These are phyloP conservation scores for Lentinula lateritia DNA, from an alignment of 768 basidiomycete genomes.

Conservation along the genomic window DNA sequence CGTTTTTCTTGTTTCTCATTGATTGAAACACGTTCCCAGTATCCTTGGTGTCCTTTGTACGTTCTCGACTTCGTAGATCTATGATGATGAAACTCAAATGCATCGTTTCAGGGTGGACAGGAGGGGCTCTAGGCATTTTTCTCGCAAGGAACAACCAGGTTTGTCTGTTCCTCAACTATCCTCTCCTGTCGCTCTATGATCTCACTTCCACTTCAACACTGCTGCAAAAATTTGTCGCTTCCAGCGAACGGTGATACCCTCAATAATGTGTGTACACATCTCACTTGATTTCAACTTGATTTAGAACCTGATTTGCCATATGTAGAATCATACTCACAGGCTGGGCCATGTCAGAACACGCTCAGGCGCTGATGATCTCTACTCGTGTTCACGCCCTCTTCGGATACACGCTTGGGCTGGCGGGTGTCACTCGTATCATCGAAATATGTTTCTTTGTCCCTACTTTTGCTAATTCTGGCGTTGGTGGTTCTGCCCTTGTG, in stretches of 20 bases:
- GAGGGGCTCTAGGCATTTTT: conserved; percentile 84
- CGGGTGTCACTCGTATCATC: conserved; percentile 72
- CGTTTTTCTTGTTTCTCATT: conserved; percentile 3
- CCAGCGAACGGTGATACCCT: conserved; percentile 79
- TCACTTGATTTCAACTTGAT: neutral
- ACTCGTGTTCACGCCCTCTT: conserved; percentile 82
- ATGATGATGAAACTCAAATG: neutral
- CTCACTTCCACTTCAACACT: neutral
- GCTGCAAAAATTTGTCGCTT: neutral
- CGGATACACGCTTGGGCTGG: conserved; percentile 81
- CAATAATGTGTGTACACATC: conserved; percentile 57
- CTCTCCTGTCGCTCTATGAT: conserved; percentile 3
- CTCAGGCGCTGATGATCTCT: conserved; percentile 79
- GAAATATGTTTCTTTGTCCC: conserved; percentile 76
- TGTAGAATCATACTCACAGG: conserved; percentile 82
- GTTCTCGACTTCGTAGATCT: conserved; percentile 13
- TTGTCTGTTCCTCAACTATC: conserved; percentile 11
- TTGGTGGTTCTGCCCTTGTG: conserved; percentile 11
- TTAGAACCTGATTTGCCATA: too few species aligned
- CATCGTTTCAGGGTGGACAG: conserved; percentile 71
- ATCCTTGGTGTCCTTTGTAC: conserved; percentile 70
- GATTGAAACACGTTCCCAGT: conserved; percentile 26
- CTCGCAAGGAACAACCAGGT: conserved; percentile 76
- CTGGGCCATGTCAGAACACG: conserved; percentile 90
- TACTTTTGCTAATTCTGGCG: conserved; percentile 21